Evolutionary conservation across 2,329 filamentous ascomycete genomes (phyloP).

Genomic region (Metarhizium rileyi): DNA sequence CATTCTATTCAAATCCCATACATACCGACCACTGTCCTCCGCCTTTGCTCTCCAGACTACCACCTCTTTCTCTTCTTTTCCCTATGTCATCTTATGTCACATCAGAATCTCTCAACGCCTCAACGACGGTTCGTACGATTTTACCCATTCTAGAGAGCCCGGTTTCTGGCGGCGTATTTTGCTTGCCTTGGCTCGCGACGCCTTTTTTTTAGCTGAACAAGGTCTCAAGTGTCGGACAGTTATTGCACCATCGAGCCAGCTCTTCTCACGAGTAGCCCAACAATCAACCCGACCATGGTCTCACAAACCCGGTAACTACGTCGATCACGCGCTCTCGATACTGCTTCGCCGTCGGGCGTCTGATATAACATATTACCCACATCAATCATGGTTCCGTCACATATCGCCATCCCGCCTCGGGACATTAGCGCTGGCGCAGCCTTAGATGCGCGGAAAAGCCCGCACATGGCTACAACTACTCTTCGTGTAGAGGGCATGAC

Average conservation of each 20-base stretch:
- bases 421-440: constrained; percentile 19
- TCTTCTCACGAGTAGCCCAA: constrained; percentile 1
- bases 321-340: neutral
- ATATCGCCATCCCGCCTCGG: constrained; percentile 37
- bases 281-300: neutral
- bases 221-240: neutral
- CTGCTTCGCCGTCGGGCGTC: neutral
- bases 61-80: neutral
- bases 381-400: constrained; percentile 38
- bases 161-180: neutral
- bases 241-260: constrained; percentile 5
- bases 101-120: neutral
- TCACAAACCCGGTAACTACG: constrained; percentile 3
- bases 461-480: constrained; percentile 80
- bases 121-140: neutral
- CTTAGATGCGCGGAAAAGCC: constrained; percentile 24
- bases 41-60: too few relatives aligned
- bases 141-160: neutral
- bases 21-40: neutral
- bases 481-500: constrained; percentile 84
- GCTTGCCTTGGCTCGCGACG: neutral
- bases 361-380: neutral
- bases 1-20: neutral
- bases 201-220: neutral
- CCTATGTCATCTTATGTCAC: too few relatives aligned